A percentile compares a stretch with the other conserved stretches of the same genome.
phyloP scores from a whole-genome alignment of 192 early-diverging fungal genomes.

The Geranomyces michiganensis region DNA sequence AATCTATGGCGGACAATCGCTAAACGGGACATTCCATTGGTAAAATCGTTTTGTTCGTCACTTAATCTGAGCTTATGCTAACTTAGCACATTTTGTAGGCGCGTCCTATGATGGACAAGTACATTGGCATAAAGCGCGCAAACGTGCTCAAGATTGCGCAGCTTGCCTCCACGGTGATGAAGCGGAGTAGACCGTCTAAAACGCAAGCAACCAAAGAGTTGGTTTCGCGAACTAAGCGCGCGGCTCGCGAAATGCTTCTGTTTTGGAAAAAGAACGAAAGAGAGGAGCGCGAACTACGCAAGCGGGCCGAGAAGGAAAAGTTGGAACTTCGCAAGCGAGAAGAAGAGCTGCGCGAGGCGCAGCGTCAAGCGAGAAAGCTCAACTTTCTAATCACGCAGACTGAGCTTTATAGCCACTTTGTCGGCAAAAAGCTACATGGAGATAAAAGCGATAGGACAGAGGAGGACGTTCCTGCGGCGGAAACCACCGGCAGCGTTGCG shows the following conservation, averaged over 20 bases:
- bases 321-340: constrained; percentile 74
- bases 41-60: constrained; percentile 4
- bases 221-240: constrained; percentile 15
- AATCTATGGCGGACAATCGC: constrained; percentile 21
- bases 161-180: background rate
- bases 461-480: background rate
- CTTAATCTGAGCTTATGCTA: background rate
- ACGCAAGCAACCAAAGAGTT: constrained; percentile 18
- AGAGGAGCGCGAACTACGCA: constrained; percentile 86
- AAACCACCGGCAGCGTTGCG: constrained; percentile 4
- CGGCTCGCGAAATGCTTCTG: constrained; percentile 66
- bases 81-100: background rate
- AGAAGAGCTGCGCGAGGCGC: constrained; percentile 80
- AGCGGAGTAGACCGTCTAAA: background rate
- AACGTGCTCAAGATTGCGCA: constrained; percentile 25
- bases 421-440: constrained; percentile 73
- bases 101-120: constrained; percentile 16
- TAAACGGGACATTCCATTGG: constrained; percentile 13
- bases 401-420: constrained; percentile 90
- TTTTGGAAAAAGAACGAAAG: constrained; percentile 92
- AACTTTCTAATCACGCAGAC: constrained; percentile 93
- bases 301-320: constrained; percentile 86
- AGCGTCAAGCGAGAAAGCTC: constrained; percentile 84
- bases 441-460: background rate
- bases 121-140: background rate